phyloP scores from a whole-genome alignment of 129 eudicot species.

The Helianthus annuus region DNA sequence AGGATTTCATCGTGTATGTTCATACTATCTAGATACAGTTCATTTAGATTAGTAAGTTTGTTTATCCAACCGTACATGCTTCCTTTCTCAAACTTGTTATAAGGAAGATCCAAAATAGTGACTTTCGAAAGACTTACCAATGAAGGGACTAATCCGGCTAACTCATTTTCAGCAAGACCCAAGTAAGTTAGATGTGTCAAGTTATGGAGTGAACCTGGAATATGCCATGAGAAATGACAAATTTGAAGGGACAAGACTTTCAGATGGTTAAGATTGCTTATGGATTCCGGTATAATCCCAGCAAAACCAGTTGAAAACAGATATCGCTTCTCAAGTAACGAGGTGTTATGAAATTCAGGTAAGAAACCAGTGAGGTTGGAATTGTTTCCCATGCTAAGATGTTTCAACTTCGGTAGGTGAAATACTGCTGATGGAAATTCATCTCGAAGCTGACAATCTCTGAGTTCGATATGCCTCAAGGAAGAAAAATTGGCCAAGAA shows the following conservation, averaged over 20 bases:
- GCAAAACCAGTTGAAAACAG: slow-evolving; percentile 18
- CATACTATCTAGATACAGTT: background rate
- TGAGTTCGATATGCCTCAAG: background rate
- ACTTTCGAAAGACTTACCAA: background rate
- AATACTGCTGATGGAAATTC: slow-evolving; percentile 25
- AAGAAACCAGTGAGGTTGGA: slow-evolving; percentile 18
- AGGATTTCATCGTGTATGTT: background rate
- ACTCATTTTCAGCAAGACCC: background rate
- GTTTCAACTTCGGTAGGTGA: slow-evolving; percentile 15
- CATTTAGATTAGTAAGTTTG: slow-evolving; percentile 1
- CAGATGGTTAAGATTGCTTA: slow-evolving; percentile 27
- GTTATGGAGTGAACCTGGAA: slow-evolving; percentile 26
- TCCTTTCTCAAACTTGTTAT: background rate
- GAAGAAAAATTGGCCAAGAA: slow-evolving; percentile 21
- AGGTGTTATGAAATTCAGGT: slow-evolving; percentile 10
- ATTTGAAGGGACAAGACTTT: background rate
- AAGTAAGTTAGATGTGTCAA: slow-evolving; percentile 6
- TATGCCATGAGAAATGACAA: background rate
- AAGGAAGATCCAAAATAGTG: background rate
- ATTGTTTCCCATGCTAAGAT: slow-evolving; percentile 14
- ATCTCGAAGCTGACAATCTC: background rate
- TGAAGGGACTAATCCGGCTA: slow-evolving; percentile 10
- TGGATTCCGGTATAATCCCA: slow-evolving; percentile 36
- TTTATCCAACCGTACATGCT: slow-evolving; percentile 13
- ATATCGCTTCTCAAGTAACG: background rate